Percentiles rank a stretch among this genome's conserved stretches.
Evolutionary conservation across 2,329 filamentous ascomycete genomes (phyloP).

Genomic region (Colletotrichum chlorophyti): DNA sequence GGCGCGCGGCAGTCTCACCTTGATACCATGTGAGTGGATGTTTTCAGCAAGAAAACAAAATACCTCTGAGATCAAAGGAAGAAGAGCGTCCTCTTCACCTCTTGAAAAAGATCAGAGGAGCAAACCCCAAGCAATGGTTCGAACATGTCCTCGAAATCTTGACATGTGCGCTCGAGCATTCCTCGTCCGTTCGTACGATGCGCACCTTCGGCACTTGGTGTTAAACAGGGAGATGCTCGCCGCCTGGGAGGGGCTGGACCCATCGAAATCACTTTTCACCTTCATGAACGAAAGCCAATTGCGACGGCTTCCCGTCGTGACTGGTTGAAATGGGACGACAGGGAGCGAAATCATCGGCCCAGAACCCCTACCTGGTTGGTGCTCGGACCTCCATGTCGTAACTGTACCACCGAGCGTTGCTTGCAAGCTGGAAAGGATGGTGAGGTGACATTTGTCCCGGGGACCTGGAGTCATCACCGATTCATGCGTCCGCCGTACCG

Average conservation of each 20-base stretch:
- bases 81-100: neutral
- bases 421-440: neutral
- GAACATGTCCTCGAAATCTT: constrained; percentile 4
- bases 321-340: constrained; percentile 14
- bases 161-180: constrained; percentile 12
- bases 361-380: neutral
- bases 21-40: neutral
- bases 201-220: neutral
- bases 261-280: constrained; percentile 18
- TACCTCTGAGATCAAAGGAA: neutral
- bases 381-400: too few relatives aligned
- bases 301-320: neutral
- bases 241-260: neutral
- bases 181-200: neutral
- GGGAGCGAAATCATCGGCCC: neutral
- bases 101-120: neutral
- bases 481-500: neutral
- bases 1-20: constrained; percentile 13
- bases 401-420: constrained; percentile 11
- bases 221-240: constrained; percentile 20
- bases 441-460: constrained; percentile 12
- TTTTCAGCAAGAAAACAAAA: neutral
- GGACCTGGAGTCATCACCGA: constrained; percentile 5
- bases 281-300: neutral
- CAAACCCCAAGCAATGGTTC: neutral